Conservation (phyloP, 2,329 filamentous ascomycete species). For the Sphaerulina populicola region DNA sequence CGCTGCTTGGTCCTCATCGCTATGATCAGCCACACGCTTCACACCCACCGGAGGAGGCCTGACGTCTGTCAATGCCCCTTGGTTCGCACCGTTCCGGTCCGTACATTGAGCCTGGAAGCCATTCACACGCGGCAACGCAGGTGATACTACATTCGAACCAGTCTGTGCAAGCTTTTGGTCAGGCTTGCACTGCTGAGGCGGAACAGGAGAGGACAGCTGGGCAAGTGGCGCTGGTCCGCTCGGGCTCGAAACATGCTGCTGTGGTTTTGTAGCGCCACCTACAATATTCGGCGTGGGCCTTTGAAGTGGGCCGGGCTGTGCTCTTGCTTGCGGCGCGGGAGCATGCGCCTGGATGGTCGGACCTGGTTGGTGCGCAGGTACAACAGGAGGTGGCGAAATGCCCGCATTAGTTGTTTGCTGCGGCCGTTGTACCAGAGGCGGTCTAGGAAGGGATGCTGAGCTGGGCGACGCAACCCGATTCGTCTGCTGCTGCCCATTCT, state of each 20-base stretch:
- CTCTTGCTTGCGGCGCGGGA: background rate
- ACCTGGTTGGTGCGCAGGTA: background rate
- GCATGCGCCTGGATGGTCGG: background rate
- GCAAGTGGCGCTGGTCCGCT: background rate
- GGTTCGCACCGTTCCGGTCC: background rate
- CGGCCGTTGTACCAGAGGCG: background rate
- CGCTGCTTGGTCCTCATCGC: background rate
- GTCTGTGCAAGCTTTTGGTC: background rate
- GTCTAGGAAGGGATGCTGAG: background rate
- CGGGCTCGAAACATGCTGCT: background rate
- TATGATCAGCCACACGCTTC: background rate
- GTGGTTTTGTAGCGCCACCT: background rate
- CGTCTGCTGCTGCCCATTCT: background rate
- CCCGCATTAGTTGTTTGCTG: background rate
- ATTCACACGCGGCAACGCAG: background rate
- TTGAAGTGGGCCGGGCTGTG: background rate
- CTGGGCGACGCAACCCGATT: background rate
- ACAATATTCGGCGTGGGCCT: background rate
- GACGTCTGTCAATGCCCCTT: background rate
- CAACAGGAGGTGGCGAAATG: background rate
- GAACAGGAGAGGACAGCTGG: background rate
- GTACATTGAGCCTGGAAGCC: background rate
- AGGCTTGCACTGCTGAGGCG: background rate
- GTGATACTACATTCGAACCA: background rate
- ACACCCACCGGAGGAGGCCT: background rate